These are phyloP conservation scores for Cornus controversa DNA, from an alignment of 148 eudicot genomes.

Conservation along the genomic window DNA sequence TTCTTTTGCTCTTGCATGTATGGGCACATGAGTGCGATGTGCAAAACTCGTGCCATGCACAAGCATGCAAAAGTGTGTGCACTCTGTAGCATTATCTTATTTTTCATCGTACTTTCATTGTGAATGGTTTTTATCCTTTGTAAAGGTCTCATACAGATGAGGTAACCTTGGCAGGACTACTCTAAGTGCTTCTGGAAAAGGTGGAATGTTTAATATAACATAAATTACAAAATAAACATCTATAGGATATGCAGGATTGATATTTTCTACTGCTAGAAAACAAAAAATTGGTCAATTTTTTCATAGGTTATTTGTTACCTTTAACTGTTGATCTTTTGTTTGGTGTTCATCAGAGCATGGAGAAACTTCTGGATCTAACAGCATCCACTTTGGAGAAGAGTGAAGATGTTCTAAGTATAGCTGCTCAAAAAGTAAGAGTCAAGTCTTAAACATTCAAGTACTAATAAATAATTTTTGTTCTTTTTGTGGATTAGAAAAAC, in stretches of 20 bases:
- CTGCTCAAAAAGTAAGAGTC: constrained; percentile 47
- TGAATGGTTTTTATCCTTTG: neutral
- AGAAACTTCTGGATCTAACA: constrained; percentile 63
- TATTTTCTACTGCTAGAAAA: neutral
- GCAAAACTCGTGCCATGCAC: too few species aligned
- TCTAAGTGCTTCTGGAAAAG: too few species aligned
- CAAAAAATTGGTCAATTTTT: neutral
- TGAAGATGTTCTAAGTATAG: constrained; percentile 39
- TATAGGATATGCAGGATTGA: neutral
- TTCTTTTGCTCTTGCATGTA: too few species aligned
- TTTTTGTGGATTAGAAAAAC: neutral
- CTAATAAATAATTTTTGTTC: neutral
- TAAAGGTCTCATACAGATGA: neutral
- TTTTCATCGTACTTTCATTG: neutral
- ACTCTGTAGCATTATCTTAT: neutral
- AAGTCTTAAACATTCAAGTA: constrained; percentile 5
- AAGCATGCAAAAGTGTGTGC: neutral
- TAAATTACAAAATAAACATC: neutral
- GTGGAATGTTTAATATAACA: neutral
- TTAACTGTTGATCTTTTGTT: neutral
- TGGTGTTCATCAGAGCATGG: constrained; percentile 56
- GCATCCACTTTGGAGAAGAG: constrained; percentile 50
- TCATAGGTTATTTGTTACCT: neutral
- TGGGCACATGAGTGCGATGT: too few species aligned
- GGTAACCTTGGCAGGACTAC: neutral